These are phyloP conservation scores for Zostera marina DNA, from an alignment of 116 monocot species.

Conservation along the genomic window DNA sequence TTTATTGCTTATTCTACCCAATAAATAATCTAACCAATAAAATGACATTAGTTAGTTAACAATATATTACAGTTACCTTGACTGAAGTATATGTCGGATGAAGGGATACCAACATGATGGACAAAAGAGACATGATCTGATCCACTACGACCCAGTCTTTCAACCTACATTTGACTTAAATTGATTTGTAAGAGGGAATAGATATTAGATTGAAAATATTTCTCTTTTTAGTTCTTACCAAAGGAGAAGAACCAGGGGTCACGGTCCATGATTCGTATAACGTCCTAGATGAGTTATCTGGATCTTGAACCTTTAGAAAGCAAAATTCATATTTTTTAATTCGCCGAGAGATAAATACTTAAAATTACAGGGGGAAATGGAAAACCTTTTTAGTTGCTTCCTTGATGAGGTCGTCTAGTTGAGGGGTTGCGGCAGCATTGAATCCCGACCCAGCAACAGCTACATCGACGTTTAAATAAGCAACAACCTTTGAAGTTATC, in stretches of 20 bases:
- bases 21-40: no score
- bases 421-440: conserved; percentile 54
- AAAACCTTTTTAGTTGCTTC: conserved; percentile 47
- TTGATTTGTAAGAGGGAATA: no score
- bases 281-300: conserved; percentile 53
- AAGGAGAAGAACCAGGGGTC: conserved; percentile 16
- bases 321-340: background rate
- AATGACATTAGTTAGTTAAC: no score
- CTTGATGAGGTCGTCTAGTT: conserved; percentile 61
- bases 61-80: conserved; percentile 15
- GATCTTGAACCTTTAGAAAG: conserved; percentile 55
- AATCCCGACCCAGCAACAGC: conserved; percentile 58
- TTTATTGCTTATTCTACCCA: no score
- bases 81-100: conserved; percentile 60
- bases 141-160: conserved; percentile 67
- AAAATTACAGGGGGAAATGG: background rate
- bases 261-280: conserved; percentile 58
- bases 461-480: conserved; percentile 72
- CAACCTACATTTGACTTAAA: conserved; percentile 59
- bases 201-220: background rate
- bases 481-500: conserved; percentile 53
- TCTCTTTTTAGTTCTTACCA: conserved; percentile 20
- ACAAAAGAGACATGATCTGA: conserved; percentile 71
- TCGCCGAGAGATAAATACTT: background rate
- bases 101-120: conserved; percentile 81